Percentiles rank a stretch among this genome's conserved stretches.
Evolutionary conservation across 2,329 filamentous ascomycete genomes (phyloP).

Genomic region (Colletotrichum costaricense): DNA sequence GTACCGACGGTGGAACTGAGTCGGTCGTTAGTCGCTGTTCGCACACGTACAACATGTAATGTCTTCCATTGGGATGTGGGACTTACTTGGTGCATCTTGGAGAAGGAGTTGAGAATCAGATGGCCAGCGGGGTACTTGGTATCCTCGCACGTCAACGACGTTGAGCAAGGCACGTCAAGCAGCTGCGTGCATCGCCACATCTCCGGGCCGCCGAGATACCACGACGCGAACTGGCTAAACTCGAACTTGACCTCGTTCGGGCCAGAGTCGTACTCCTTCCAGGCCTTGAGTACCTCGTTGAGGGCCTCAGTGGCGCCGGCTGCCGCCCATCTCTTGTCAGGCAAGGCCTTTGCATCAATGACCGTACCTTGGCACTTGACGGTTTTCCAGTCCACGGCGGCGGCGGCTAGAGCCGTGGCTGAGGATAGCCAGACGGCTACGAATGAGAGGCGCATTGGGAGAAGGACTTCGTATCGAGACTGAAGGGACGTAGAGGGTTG

Average conservation of each 20-base stretch:
- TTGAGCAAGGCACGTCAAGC: conserved; percentile 21
- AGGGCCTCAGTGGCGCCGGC: conserved; percentile 4
- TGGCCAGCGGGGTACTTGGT: conserved; percentile 15
- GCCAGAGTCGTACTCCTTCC: background rate
- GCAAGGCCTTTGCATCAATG: background rate
- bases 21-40: background rate
- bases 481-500: no score
- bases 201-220: conserved; percentile 17
- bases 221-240: conserved; percentile 20
- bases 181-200: conserved; percentile 16
- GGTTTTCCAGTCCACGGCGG: background rate
- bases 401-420: no score
- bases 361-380: conserved; percentile 1
- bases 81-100: conserved; percentile 19
- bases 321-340: conserved; percentile 15
- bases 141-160: background rate
- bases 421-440: no score
- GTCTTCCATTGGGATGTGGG: accelerated
- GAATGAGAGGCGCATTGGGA: no score
- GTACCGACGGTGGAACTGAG: conserved; percentile 18
- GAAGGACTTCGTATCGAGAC: background rate
- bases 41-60: no score
- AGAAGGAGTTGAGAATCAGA: conserved; percentile 20
- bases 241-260: conserved; percentile 15
- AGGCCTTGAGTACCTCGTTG: background rate